A percentile compares a stretch with the other conserved stretches of the same genome.
These are phyloP conservation scores for Skeletonema potamos DNA, from an alignment of 108 stramenopile species.

Conservation along the genomic window DNA sequence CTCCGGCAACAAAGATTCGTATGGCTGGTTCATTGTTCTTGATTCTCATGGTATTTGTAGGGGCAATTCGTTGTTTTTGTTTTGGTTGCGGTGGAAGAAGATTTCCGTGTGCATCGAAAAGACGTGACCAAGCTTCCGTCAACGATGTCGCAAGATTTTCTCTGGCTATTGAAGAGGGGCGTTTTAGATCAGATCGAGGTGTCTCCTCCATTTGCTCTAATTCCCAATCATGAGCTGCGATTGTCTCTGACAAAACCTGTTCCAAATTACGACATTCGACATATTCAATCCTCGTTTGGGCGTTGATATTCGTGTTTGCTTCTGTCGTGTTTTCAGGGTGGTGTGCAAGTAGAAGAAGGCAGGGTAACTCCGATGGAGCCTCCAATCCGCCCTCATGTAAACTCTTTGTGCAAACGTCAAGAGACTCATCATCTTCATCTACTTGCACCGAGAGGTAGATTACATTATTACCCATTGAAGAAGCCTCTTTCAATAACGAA, in stretches of 20 bases:
- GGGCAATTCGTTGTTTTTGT: neutral
- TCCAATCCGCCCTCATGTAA: conserved; percentile 8
- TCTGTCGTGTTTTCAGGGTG: no score
- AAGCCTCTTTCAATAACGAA: neutral
- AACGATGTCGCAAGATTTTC: conserved; percentile 11
- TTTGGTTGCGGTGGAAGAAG: conserved; percentile 3
- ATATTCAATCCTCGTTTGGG: conserved; percentile 11
- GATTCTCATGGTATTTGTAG: neutral
- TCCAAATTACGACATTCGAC: conserved; percentile 9
- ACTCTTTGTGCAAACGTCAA: conserved; percentile 18
- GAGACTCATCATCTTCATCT: conserved; percentile 26
- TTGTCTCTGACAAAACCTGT: conserved; percentile 13
- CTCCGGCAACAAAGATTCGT: conserved; percentile 85
- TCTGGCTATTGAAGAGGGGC: neutral
- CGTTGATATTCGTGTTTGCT: neutral
- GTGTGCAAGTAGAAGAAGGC: conserved; percentile 13
- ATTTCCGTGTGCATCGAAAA: conserved; percentile 24
- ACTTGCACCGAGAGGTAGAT: conserved; percentile 16
- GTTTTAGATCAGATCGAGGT: no score
- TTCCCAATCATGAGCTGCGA: neutral
- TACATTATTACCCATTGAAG: neutral
- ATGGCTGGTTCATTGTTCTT: conserved; percentile 29
- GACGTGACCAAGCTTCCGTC: conserved; percentile 21
- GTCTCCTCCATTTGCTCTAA: no score
- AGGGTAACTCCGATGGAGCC: conserved; percentile 33